Percentiles rank a stretch among this genome's conserved stretches.
Evolutionary conservation across 345 rosid genomes (phyloP).

Genomic region (Syzygium jambos): DNA sequence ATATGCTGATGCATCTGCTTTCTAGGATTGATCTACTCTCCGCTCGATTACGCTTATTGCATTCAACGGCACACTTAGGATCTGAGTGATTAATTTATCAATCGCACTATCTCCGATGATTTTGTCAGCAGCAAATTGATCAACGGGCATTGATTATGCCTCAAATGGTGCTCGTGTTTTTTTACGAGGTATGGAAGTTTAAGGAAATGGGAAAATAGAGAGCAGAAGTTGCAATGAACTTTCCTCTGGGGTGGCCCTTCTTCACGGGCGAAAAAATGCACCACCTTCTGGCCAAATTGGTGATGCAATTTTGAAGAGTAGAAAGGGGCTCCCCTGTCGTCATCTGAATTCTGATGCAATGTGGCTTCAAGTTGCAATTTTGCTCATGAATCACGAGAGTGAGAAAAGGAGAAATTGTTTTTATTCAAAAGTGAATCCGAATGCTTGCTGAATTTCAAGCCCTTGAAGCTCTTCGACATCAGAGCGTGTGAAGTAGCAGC

Average conservation of each 20-base stretch:
- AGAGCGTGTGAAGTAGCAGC: neutral
- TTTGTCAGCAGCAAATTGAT: neutral
- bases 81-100: neutral
- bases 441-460: neutral
- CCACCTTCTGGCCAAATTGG: neutral
- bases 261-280: neutral
- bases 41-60: neutral
- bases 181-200: neutral
- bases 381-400: neutral
- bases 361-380: neutral
- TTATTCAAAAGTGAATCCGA: neutral
- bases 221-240: neutral
- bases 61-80: neutral
- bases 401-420: neutral
- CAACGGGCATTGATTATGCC: neutral
- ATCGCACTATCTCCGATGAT: neutral
- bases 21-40: neutral
- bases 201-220: neutral
- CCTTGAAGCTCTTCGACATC: neutral
- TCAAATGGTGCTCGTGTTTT: neutral
- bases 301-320: neutral
- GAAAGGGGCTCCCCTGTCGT: neutral
- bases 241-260: neutral
- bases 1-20: neutral
- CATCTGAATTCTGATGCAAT: neutral